Evolutionary conservation across 257 asterid species (phyloP).

Genomic region (Jasminum sambac): DNA sequence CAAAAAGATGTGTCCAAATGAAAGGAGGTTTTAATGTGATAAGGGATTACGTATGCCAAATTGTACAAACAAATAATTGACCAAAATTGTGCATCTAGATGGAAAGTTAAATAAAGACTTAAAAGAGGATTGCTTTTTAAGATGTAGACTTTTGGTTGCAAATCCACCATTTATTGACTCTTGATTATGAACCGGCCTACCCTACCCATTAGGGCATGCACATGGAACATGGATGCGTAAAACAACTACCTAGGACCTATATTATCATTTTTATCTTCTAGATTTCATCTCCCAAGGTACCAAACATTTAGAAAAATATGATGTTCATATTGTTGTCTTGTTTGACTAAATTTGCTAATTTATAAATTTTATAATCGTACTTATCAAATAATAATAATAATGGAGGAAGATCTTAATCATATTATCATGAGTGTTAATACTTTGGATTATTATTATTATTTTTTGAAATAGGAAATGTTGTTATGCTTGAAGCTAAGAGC

Average conservation of each 20-base stretch:
- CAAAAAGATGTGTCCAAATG: background rate
- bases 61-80: conserved; percentile 1
- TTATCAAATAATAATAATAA: too few relatives aligned
- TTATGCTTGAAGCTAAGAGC: too few relatives aligned
- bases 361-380: background rate
- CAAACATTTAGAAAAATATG: conserved; percentile 6
- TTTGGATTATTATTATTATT: too few relatives aligned
- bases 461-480: too few relatives aligned
- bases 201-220: conserved; percentile 27
- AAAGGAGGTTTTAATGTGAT: background rate
- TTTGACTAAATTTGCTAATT: background rate
- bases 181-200: conserved; percentile 22
- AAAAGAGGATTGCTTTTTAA: conserved; percentile 6
- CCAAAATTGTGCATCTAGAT: background rate
- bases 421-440: too few relatives aligned
- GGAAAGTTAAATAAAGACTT: background rate
- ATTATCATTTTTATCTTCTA: background rate
- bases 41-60: conserved; percentile 1
- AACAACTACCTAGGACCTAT: conserved; percentile 7
- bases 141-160: conserved; percentile 23
- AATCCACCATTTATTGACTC: conserved; percentile 18
- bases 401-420: too few relatives aligned
- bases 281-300: conserved; percentile 16
- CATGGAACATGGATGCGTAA: conserved; percentile 15
- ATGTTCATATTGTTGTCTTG: background rate